A percentile compares a stretch with the other conserved stretches of the same genome.
Evolutionary conservation across 2,329 filamentous ascomycete species (phyloP).

Genomic region (Akanthomyces uredinophilus): DNA sequence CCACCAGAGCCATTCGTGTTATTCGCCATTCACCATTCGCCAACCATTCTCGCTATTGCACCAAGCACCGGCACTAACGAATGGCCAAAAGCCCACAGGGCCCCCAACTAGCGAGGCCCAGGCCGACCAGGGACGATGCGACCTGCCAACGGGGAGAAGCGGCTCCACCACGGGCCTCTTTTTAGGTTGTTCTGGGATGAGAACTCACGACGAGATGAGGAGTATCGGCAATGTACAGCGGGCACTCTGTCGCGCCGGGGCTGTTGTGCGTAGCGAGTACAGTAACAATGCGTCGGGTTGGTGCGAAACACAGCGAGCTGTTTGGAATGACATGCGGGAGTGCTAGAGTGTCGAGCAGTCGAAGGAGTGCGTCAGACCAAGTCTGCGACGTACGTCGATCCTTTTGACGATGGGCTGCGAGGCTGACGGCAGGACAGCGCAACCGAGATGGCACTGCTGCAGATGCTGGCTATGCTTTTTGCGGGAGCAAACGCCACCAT

Average conservation of each 20-base stretch:
- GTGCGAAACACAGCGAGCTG: not conserved
- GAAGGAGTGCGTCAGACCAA: slow-evolving; percentile 1
- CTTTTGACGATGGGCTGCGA: not conserved
- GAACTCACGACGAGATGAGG: not conserved
- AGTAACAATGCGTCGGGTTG: not conserved
- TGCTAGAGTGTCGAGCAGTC: not conserved
- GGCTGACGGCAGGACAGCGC: not conserved
- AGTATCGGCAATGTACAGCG: not conserved
- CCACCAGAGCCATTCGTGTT: not conserved
- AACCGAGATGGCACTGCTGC: not conserved
- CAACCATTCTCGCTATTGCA: not conserved
- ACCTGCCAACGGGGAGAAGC: not conserved
- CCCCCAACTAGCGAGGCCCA: not conserved
- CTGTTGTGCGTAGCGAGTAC: not conserved
- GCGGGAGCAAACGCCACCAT: not conserved
- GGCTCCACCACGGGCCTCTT: slow-evolving; percentile 8
- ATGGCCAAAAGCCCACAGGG: not conserved
- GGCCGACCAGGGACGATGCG: not conserved
- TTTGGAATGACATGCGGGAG: not conserved
- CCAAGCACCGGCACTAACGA: slow-evolving; percentile 1
- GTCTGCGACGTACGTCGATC: slow-evolving; percentile 6
- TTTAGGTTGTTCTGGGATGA: not conserved
- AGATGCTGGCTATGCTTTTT: not conserved
- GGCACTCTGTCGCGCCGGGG: not conserved
- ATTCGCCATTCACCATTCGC: no score